These are phyloP conservation scores for Ustilago shanxiensis DNA, from an alignment of 1,284 basidiomycete genomes.

Conservation along the genomic window DNA sequence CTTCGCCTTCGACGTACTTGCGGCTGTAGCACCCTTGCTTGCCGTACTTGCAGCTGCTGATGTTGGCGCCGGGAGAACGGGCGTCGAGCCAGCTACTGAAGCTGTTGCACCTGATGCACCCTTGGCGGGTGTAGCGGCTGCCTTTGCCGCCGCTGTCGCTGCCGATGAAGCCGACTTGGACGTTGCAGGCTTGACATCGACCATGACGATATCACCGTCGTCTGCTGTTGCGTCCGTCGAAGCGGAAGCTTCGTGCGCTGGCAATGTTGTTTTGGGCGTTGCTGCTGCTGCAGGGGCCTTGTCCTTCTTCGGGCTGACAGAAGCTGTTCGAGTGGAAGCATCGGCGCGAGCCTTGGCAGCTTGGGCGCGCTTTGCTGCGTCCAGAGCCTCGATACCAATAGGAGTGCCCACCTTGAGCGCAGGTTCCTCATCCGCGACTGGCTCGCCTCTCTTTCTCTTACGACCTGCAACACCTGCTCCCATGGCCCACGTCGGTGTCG, in stretches of 20 bases:
- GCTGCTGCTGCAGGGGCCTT: slow-evolving; percentile 2
- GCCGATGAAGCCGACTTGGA: slow-evolving; percentile 2
- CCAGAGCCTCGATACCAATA: slow-evolving; percentile 66
- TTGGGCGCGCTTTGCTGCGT: slow-evolving; percentile 53
- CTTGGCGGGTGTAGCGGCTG: slow-evolving; percentile 12
- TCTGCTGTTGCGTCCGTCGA: slow-evolving; percentile 1
- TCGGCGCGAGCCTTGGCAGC: slow-evolving; percentile 54
- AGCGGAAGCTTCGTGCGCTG: not conserved
- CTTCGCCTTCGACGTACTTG: not conserved
- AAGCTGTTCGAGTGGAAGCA: slow-evolving; percentile 19
- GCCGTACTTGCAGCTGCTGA: slow-evolving; percentile 4
- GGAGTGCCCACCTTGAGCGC: slow-evolving; percentile 64
- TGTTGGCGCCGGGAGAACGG: slow-evolving; percentile 12
- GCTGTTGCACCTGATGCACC: not conserved
- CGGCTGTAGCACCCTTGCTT: not conserved
- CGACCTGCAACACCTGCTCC: slow-evolving; percentile 56
- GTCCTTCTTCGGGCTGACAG: slow-evolving; percentile 38
- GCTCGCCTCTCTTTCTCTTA: slow-evolving; percentile 63
- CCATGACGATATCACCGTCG: slow-evolving; percentile 44
- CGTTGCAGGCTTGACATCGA: slow-evolving; percentile 30
- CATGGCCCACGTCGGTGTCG: slow-evolving; percentile 69
- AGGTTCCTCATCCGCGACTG: slow-evolving; percentile 46
- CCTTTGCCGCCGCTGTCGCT: not conserved
- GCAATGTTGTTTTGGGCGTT: too few species aligned
- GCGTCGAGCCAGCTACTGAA: not conserved